A percentile compares a stretch with the other conserved stretches of the same genome.
Evolutionary conservation across 306 rosid genomes (phyloP).

Genomic region (Carpinus viminea): DNA sequence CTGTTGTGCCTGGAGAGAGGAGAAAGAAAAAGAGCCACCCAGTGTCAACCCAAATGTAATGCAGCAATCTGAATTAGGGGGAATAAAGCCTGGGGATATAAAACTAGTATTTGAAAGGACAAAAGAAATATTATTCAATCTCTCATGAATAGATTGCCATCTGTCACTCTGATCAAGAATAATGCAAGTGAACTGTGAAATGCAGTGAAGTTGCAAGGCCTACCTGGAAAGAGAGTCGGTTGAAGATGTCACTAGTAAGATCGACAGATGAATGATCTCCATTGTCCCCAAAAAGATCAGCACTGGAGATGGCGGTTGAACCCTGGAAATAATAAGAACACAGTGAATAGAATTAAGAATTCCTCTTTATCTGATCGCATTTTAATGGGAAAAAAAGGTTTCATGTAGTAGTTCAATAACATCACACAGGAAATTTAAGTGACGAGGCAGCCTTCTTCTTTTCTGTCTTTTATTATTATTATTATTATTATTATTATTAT

Average conservation of each 20-base stretch:
- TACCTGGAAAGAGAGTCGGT: conserved; percentile 77
- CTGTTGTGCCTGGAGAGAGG: conserved; percentile 68
- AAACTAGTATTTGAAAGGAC: neutral
- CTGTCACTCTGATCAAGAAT: neutral
- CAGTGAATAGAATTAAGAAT: conserved; percentile 11
- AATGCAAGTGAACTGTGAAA: neutral
- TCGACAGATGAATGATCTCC: conserved; percentile 55
- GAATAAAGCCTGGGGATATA: neutral
- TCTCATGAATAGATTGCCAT: neutral
- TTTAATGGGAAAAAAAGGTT: neutral
- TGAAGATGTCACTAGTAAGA: conserved; percentile 61
- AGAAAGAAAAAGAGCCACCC: neutral
- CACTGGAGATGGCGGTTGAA: conserved; percentile 84
- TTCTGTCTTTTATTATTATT: too few species aligned
- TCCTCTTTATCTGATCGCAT: neutral
- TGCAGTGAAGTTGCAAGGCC: conserved; percentile 9
- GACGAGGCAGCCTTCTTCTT: neutral
- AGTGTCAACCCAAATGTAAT: neutral
- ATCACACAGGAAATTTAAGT: neutral
- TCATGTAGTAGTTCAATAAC: neutral
- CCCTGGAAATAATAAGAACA: conserved; percentile 47
- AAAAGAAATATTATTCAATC: neutral
- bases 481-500: neutral
- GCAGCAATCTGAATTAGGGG: neutral
- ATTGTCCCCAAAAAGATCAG: conserved; percentile 73